Percentiles rank a stretch among this genome's conserved stretches.
Evolutionary conservation across 108 stramenopile genomes (phyloP).

Genomic region (Schizochytrium sp.): DNA sequence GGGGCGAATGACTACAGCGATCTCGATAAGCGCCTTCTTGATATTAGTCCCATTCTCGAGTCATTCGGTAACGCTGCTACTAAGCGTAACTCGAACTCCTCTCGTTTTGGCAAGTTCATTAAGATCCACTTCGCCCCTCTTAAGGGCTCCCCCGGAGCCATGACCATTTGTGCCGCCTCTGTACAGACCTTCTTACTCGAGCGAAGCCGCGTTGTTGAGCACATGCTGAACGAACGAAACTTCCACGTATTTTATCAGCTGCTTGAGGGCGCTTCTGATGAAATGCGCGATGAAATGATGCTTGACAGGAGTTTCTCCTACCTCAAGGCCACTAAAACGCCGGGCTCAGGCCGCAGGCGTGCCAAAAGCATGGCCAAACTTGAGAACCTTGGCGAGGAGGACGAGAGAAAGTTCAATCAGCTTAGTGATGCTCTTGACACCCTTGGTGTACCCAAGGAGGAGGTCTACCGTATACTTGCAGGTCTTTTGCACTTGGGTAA

Average conservation of each 20-base stretch:
- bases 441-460: slow-evolving; percentile 62
- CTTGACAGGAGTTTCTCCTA: slow-evolving; percentile 66
- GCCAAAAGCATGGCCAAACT: neutral
- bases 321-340: slow-evolving; percentile 61
- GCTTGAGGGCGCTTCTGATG: slow-evolving; percentile 1
- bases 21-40: slow-evolving; percentile 37
- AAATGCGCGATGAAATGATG: slow-evolving; percentile 18
- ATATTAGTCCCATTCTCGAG: slow-evolving; percentile 40
- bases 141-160: neutral
- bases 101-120: slow-evolving; percentile 80
- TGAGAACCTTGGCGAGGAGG: slow-evolving; percentile 56
- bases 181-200: slow-evolving; percentile 77
- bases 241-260: slow-evolving; percentile 82
- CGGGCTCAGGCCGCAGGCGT: neutral
- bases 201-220: slow-evolving; percentile 74
- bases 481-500: slow-evolving; percentile 92
- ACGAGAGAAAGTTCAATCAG: slow-evolving; percentile 51
- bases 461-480: slow-evolving; percentile 83
- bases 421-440: neutral
- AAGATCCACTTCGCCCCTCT: slow-evolving; percentile 70
- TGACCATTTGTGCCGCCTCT: slow-evolving; percentile 62
- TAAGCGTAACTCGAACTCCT: slow-evolving; percentile 71
- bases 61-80: slow-evolving; percentile 53
- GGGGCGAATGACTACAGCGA: neutral
- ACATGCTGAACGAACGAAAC: slow-evolving; percentile 71